Base-by-base conservation (phyloP, 2,329 filamentous ascomycete genomes). In the Coniochaeta sp. region DNA sequence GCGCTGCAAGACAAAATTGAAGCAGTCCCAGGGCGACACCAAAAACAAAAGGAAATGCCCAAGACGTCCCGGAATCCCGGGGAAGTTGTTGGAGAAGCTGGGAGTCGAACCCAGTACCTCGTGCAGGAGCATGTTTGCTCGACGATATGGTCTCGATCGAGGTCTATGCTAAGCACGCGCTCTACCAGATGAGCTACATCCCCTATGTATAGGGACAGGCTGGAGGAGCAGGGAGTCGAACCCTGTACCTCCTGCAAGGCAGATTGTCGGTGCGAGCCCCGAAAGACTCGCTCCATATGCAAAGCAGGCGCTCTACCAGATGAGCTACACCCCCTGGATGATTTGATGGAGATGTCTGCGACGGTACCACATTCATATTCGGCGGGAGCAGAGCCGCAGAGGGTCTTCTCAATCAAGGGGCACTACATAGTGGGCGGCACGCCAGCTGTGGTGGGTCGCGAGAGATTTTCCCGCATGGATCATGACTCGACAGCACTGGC, bases 171-270 rank as follows among this genome's bases (percentile, higher is more conserved):
- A 50, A 50, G 22, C 44, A 28, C 19, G 44, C 22, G 19, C 22
- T 50, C 44, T 50, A 50, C 44, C 44, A 50, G 44, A 50, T 50
- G 44, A 50, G 44, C 44, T 50, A 50, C 44, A 50, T 50, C 44
- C 44, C 44, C 44, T 9, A 26, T n/a, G n/a, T n/a, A n/a, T n/a
- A 44, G 2, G 19, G 44, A 26, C 19, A 28, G 40, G 40, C 7
- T 50, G 44, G 44, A 50, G 44, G 44, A 50, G 44, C 44, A 50
- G 44, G 44, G 44, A 50, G 44, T 50, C 44, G 44, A 50, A 50
- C 44, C 44, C 44, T 50, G 44, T 50, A 28, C 44, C 44, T 50
- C 44, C 44, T 50, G 44, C 44, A 50, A 28, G 44, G 44, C 44
- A 50, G 14, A 22, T 42, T 3, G n/a, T 12, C 40, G n/a, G 40